These are phyloP conservation scores for Starmerella scarabaei DNA, from an alignment of 805 yeast genomes.

Conservation along the genomic window DNA sequence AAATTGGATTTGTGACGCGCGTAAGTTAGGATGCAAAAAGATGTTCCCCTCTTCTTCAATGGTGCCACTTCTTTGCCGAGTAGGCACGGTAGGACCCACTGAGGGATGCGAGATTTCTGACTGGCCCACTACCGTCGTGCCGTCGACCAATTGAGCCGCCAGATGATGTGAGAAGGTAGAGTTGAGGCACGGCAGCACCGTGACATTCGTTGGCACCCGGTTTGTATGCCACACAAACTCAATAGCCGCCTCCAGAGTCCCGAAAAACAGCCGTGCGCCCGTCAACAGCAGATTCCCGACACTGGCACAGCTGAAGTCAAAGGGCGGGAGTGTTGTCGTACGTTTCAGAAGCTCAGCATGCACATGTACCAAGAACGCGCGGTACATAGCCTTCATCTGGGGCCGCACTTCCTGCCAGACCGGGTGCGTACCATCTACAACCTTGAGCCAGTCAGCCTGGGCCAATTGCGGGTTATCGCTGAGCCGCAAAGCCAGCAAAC, in stretches of 20 bases:
- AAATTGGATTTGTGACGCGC: slow-evolving; percentile 61
- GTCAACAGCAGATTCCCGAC: slow-evolving; percentile 76
- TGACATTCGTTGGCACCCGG: slow-evolving; percentile 38
- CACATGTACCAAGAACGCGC: slow-evolving; percentile 66
- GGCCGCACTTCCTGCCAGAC: slow-evolving; percentile 52
- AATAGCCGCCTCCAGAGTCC: slow-evolving; percentile 72
- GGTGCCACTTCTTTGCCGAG: not conserved
- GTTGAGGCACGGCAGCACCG: slow-evolving; percentile 68
- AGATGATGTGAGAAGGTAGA: slow-evolving; percentile 80
- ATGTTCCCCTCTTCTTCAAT: slow-evolving; percentile 46
- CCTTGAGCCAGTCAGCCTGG: slow-evolving; percentile 54
- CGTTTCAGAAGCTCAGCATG: slow-evolving; percentile 66
- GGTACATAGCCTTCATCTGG: slow-evolving; percentile 51
- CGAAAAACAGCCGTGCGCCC: slow-evolving; percentile 69
- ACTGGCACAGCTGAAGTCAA: slow-evolving; percentile 64
- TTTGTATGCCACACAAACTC: slow-evolving; percentile 59
- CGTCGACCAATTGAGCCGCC: slow-evolving; percentile 59
- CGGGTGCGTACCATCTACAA: slow-evolving; percentile 66
- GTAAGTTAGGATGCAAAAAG: slow-evolving; percentile 67
- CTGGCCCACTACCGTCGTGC: slow-evolving; percentile 72
- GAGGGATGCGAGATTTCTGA: slow-evolving; percentile 83
- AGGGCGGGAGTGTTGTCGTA: slow-evolving; percentile 45
- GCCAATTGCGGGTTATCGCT: slow-evolving; percentile 40
- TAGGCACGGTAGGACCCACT: not conserved
- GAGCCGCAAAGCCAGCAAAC: slow-evolving; percentile 38